These are phyloP conservation scores for Chloranthus sessilifolius DNA, from an alignment of 164 flowering plant genomes.

Conservation along the genomic window DNA sequence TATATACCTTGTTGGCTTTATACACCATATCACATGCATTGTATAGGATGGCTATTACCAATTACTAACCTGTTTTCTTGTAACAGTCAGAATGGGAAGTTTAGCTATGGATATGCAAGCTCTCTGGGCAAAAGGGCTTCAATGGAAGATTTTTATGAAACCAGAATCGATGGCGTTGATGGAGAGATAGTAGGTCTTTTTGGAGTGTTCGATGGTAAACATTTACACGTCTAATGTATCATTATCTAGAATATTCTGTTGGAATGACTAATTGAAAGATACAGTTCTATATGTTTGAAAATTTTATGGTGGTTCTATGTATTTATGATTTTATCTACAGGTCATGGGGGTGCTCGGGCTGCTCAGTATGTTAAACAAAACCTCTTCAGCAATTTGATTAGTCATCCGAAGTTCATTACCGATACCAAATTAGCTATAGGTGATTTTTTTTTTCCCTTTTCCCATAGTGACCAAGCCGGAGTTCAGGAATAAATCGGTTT, in stretches of 20 bases:
- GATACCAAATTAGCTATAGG: conserved; percentile 91
- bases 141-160: conserved; percentile 94
- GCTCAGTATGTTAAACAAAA: conserved; percentile 90
- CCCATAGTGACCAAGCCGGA: too few species aligned
- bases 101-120: conserved; percentile 96
- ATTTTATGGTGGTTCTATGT: neutral
- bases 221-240: too few species aligned
- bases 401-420: conserved; percentile 84
- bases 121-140: conserved; percentile 88
- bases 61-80: conserved; percentile 11
- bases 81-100: conserved; percentile 78
- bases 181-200: conserved; percentile 91
- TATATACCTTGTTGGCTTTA: too few species aligned
- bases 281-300: too few species aligned
- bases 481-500: too few species aligned
- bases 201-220: conserved; percentile 89
- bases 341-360: conserved; percentile 95
- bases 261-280: too few species aligned
- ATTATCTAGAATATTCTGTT: too few species aligned
- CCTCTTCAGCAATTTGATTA: conserved; percentile 85
- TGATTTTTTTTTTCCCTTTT: conserved; percentile 20
- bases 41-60: conserved; percentile 8
- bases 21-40: too few species aligned
- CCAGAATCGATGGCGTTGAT: conserved; percentile 81
- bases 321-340: conserved; percentile 43